Base-by-base conservation (phyloP, 2,329 filamentous ascomycete species). In the Monosporascus ibericus region DNA sequence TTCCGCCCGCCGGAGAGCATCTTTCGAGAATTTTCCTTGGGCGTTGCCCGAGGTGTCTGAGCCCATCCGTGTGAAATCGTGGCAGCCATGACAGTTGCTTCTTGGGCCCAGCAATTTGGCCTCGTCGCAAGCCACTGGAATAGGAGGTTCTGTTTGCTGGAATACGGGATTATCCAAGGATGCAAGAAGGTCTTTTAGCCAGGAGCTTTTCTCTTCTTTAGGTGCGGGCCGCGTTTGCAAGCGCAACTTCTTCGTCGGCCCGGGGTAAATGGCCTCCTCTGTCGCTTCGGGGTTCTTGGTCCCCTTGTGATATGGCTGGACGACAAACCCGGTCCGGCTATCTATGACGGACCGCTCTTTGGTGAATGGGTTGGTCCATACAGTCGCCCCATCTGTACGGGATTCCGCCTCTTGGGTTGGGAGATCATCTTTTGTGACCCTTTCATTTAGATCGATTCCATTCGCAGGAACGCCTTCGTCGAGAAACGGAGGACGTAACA, bases 121-220 rank as follows among this genome's bases (percentile, higher is more conserved):
- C 42, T 62, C 60, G 18, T 71, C 66, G 38, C 70, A 66, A 17
- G 66, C 60, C 49, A 60, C 53, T 65, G 77, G 79, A 22, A 85
- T 76, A 0, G 66, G 58, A 2, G 68, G 58, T 50, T 82, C 72
- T 0, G 68, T 66, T 3, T 66, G 63, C n/a, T 77, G 70, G 65
- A 95, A 96, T 0, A 89, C 73, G 0, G 90, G 89, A 54, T 92
- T 95, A 8, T 86, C 70, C 89, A 90, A 95, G 8, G 73, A 75
- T 37, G 75, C 67, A 1, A 90, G 68, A 6, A 92, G 61, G 6
- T 76, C 70, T 8, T 76, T 72, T 3, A 91, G 70, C 87, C 86
- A 90, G 9, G 66, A 58, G 38, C 58, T 63, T 49, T 50, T 54
- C 30, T 58, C 39, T 20, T 52, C 48, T 27, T 44, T 60, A 18